A percentile compares a stretch with the other conserved stretches of the same genome.
These are phyloP conservation scores for Dalbergia cultrata DNA, from an alignment of 306 rosid genomes.

Conservation along the genomic window DNA sequence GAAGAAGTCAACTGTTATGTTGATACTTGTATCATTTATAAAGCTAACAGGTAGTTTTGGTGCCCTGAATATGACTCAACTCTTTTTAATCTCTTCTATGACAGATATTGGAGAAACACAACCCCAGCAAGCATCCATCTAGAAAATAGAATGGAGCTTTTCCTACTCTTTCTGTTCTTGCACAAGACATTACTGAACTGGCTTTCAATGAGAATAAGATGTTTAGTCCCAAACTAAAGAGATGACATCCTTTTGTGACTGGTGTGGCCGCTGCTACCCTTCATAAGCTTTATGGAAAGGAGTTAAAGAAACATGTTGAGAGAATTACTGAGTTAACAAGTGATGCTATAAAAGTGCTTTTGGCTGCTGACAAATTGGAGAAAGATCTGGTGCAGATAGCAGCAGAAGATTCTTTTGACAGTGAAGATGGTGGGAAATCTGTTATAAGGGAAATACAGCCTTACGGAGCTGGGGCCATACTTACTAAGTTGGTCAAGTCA, in stretches of 20 bases:
- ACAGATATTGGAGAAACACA: conserved; percentile 78
- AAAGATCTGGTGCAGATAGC: conserved; percentile 97
- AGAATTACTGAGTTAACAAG: conserved; percentile 79
- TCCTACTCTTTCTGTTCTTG: conserved; percentile 73
- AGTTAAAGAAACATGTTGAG: conserved; percentile 74
- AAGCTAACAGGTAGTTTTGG: conserved; percentile 25
- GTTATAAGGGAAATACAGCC: conserved; percentile 96
- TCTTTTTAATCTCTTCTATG: conserved; percentile 51
- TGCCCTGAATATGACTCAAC: conserved; percentile 48
- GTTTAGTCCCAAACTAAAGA: conserved; percentile 84
- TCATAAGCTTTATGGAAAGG: conserved; percentile 84
- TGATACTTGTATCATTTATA: conserved; percentile 18
- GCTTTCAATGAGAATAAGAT: conserved; percentile 77
- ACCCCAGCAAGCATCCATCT: conserved; percentile 57
- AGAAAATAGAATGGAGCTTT: conserved; percentile 65
- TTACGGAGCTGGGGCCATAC: conserved; percentile 84
- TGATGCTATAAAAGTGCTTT: conserved; percentile 76
- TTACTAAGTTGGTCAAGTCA: conserved; percentile 71
- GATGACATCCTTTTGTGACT: conserved; percentile 89
- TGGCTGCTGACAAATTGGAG: conserved; percentile 94
- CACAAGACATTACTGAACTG: conserved; percentile 71
- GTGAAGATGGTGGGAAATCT: conserved; percentile 98
- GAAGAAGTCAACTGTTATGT: conserved; percentile 10
- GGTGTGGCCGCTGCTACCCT: conserved; percentile 90
- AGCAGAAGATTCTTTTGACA: conserved; percentile 86